Evolutionary conservation across 2,329 filamentous ascomycete genomes (phyloP), one percentile per base, ranked within the genome.

Genomic region (Phaeosphaeriaceae sp.): DNA sequence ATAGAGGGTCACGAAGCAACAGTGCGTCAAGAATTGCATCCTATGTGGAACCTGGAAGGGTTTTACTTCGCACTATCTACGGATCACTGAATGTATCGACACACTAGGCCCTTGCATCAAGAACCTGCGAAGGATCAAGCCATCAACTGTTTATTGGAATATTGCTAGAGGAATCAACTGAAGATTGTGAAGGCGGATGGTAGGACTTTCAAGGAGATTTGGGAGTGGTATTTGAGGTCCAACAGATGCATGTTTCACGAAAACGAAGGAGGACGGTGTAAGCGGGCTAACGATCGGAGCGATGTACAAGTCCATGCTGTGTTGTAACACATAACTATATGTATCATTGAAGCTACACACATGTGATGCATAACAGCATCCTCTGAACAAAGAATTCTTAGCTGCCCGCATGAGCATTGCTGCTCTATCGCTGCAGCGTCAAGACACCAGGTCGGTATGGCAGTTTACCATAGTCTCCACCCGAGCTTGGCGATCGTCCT

Each of bases 361-460:
- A 35, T 13, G 13, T 35, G 13, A 6, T 35, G 13, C 9, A 35
- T 11, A 11, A 35, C 10, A 35, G 13, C 30, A 35, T 11, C 13
- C 5, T 35, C 13, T 35, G 11, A 30, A 15, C 30, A 35, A 35
- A 35, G 30, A 35, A 4, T 28, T 28, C 5, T 9, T 9, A 28
- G 9, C 26, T 28, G 9, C 26, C 26, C 4, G 26, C 26, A 28
- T 28, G 9, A 28, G n/a, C n/a, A n/a, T 9, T 5, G 26, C 26
- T 6, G 24, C 7, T 44, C 28, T 64, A 71, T 22, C 53, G 47
- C 62, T 69, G 55, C 35, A 86, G 72, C 0, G 86, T 88, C 58
- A 89, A 69, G 26, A 88, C 56, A 49, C 81, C 87, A 0, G 86
- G 86, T 6, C 79, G 77, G 70, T 87, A 89, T 1, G 86, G 86